Percentiles rank a stretch among this genome's conserved stretches.
Conservation (phyloP, 192 early-diverging fungal species). For the Coemansia sp. region DNA sequence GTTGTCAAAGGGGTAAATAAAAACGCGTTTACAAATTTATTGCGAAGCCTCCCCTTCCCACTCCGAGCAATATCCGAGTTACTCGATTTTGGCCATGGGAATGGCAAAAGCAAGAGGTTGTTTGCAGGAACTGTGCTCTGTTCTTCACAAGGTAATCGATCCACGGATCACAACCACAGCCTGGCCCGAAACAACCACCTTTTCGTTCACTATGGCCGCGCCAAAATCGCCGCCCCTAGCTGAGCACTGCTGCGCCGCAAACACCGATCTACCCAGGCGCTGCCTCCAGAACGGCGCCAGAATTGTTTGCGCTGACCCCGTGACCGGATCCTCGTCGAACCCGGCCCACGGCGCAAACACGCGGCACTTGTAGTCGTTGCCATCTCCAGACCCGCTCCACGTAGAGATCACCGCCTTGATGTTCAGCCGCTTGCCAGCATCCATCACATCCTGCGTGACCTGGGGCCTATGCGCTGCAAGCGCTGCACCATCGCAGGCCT, state of each 20-base stretch:
- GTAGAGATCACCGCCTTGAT: slow-evolving; percentile 15
- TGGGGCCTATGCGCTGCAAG: slow-evolving; percentile 1
- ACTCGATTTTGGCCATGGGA: too few species aligned
- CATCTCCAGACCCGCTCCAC: background rate
- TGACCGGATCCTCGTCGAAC: slow-evolving; percentile 50
- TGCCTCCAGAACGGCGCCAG: slow-evolving; percentile 40
- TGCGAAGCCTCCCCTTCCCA: too few species aligned
- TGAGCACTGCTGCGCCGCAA: slow-evolving; percentile 31
- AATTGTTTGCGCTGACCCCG: slow-evolving; percentile 39
- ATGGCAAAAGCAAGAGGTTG: too few species aligned
- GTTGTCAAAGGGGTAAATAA: too few species aligned
- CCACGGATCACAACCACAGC: slow-evolving; percentile 26
- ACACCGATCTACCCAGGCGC: slow-evolving; percentile 4
- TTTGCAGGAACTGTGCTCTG: too few species aligned
- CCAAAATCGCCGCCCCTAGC: slow-evolving; percentile 17
- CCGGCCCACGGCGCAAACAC: slow-evolving; percentile 45
- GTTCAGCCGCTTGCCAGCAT: slow-evolving; percentile 10
- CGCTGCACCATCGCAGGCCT: background rate
- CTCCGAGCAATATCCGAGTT: too few species aligned
- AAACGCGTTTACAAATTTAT: too few species aligned
- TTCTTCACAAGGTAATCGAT: slow-evolving; percentile 6
- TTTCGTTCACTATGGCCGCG: background rate
- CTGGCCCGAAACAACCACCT: slow-evolving; percentile 20
- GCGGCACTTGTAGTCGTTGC: slow-evolving; percentile 33
- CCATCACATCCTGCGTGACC: slow-evolving; percentile 9